Percentiles rank a stretch among this genome's conserved stretches.
phyloP scores from a whole-genome alignment of 768 basidiomycete genomes.

The Kwoniella shandongensis region DNA sequence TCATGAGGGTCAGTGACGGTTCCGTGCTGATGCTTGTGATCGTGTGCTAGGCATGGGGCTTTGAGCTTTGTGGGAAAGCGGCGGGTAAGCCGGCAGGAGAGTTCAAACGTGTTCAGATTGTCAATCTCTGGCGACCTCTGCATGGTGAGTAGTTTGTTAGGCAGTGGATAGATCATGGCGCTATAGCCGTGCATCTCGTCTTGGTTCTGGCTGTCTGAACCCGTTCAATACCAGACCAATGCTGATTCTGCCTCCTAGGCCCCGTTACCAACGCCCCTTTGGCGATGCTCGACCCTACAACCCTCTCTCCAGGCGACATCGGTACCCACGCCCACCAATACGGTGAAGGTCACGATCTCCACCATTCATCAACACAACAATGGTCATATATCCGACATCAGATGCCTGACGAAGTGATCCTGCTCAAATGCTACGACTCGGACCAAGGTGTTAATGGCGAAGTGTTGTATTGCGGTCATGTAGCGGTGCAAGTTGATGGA shows the following conservation, averaged over 20 bases:
- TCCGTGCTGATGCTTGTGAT: background rate
- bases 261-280: constrained; percentile 42
- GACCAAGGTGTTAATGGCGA: constrained; percentile 23
- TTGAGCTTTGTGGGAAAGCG: constrained; percentile 26
- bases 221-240: background rate
- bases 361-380: constrained; percentile 23
- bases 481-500: constrained; percentile 23
- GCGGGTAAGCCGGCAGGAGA: constrained; percentile 5
- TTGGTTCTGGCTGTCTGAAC: too few relatives aligned
- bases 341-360: constrained; percentile 28
- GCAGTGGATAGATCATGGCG: too few relatives aligned
- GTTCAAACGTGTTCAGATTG: constrained; percentile 30
- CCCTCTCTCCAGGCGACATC: constrained; percentile 13
- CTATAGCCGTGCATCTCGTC: too few relatives aligned
- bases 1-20: background rate
- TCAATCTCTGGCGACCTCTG: constrained; percentile 40
- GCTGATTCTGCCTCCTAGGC: constrained; percentile 15
- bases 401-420: constrained; percentile 35
- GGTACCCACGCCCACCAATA: constrained; percentile 22
- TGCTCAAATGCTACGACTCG: constrained; percentile 39
- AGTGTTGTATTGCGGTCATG: constrained; percentile 26
- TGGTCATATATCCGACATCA: constrained; percentile 41
- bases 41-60: constrained; percentile 21
- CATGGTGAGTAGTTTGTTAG: constrained; percentile 24
- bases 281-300: constrained; percentile 16